phyloP scores from a whole-genome alignment of 2,329 filamentous ascomycete species.

The Talaromyces sp. region DNA sequence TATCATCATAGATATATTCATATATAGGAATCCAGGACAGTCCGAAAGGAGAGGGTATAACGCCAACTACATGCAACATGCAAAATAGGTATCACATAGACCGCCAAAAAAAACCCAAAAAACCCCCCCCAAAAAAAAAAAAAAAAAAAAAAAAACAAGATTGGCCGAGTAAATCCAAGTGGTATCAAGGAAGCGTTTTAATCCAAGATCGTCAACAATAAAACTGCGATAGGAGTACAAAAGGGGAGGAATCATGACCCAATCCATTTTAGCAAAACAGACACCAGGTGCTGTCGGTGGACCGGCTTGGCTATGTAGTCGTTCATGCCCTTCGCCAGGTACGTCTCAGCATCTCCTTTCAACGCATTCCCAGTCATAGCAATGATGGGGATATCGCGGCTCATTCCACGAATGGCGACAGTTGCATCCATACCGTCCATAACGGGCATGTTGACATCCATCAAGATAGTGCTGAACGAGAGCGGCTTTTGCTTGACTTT shows the following conservation, averaged over 20 bases:
- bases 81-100: neutral
- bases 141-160: neutral
- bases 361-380: conserved; percentile 56
- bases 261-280: conserved; percentile 38
- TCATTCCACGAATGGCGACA: conserved; percentile 36
- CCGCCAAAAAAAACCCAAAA: neutral
- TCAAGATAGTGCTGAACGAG: conserved; percentile 42
- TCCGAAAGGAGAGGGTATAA: neutral
- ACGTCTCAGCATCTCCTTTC: conserved; percentile 52
- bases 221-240: neutral
- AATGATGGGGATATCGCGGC: conserved; percentile 45
- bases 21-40: neutral
- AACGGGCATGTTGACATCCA: conserved; percentile 47
- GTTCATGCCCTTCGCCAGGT: conserved; percentile 52
- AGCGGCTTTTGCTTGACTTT: conserved; percentile 39
- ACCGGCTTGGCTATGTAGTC: conserved; percentile 55
- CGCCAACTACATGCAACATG: neutral
- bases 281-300: conserved; percentile 45
- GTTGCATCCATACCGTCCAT: conserved; percentile 45
- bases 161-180: neutral
- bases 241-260: conserved; percentile 17
- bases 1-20: neutral
- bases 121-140: neutral
- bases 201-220: neutral
- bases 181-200: neutral